Base-by-base conservation (phyloP, 148 eudicot species). In the Bassia scoparia region DNA sequence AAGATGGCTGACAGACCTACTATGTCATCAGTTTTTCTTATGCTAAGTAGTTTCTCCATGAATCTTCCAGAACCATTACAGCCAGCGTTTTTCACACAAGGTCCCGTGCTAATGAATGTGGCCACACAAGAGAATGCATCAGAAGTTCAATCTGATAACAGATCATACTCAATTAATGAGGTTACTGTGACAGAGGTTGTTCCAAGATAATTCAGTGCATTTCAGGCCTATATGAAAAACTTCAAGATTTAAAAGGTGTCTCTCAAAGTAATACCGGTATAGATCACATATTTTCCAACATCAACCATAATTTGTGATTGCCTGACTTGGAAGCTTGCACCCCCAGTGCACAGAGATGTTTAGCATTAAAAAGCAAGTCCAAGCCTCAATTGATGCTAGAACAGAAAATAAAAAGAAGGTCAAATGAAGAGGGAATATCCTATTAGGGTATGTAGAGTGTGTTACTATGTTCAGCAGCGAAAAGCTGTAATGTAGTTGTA, bases 11-110 rank as follows among this genome's bases (percentile, higher is more conserved):
- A 78, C 13, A 78, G 88, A 44, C 88, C 86, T 24, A 73, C 77
- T 24, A 78, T 85, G 84, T 78, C 86, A 23, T 69, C 81, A 4
- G 63, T 85, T 24, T 74, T 34, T 35, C 68, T 75, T 34, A 85
- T 85, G 88, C 84, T 85, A 13, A 81, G 59, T 53, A 80, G 84
- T 53, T 53, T 56, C 24, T 69, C 86, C n/a, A 38, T 81, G n/a
- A 69, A 73, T 26, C 81, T 83, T 31, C 66, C 49, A 69, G 68
- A 43, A 30, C 80, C 80, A 24, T 78, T 72, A 58, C 80, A 72
- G 48, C 80, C 80, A 2, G 76, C 76, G 34, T 78, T 78, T 67
- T 78, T 65, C 61, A 71, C 72, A 20, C 53, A 70, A 29, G 56
- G 41, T 18, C 46, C 23, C 15, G n/a, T 23, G 15, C 69, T 62